A percentile compares a stretch with the other conserved stretches of the same genome.
phyloP scores from a whole-genome alignment of 2,329 filamentous ascomycete species.

The Penicillium sp. region DNA sequence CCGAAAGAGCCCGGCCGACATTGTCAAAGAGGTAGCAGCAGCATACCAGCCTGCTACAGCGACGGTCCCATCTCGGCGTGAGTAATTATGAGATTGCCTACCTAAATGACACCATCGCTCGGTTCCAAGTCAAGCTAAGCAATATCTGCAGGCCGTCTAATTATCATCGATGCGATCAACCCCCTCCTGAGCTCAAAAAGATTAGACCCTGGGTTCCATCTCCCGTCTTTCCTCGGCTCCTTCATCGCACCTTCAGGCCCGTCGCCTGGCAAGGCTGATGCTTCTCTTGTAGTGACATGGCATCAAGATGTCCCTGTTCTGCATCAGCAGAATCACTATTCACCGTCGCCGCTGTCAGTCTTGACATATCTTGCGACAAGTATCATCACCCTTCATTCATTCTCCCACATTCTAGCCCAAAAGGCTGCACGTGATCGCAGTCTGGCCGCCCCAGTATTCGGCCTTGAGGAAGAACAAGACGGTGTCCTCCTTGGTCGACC shows the following conservation, averaged over 20 bases:
- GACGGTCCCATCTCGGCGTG: slow-evolving; percentile 34
- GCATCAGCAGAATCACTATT: slow-evolving; percentile 44
- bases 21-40: slow-evolving; percentile 64
- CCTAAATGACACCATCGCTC: not conserved
- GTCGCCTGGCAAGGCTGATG: slow-evolving; percentile 42
- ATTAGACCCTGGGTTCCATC: slow-evolving; percentile 56
- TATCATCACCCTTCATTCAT: slow-evolving; percentile 72
- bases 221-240: slow-evolving; percentile 71
- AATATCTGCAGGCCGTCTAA: slow-evolving; percentile 62
- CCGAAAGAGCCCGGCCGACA: slow-evolving; percentile 59
- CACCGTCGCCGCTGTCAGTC: slow-evolving; percentile 70
- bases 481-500: slow-evolving; percentile 73
- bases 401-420: slow-evolving; percentile 72
- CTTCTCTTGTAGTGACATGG: slow-evolving; percentile 77
- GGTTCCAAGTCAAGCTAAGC: not conserved
- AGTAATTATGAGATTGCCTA: slow-evolving; percentile 12
- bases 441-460: slow-evolving; percentile 74
- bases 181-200: slow-evolving; percentile 54
- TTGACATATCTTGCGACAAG: slow-evolving; percentile 87
- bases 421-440: slow-evolving; percentile 78
- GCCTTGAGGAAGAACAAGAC: slow-evolving; percentile 75
- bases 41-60: slow-evolving; percentile 31
- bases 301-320: slow-evolving; percentile 75
- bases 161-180: slow-evolving; percentile 81
- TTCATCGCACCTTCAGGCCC: slow-evolving; percentile 60